phyloP scores from a whole-genome alignment of 495 filamentous ascomycete species.

The Aspergillus ostianus region DNA sequence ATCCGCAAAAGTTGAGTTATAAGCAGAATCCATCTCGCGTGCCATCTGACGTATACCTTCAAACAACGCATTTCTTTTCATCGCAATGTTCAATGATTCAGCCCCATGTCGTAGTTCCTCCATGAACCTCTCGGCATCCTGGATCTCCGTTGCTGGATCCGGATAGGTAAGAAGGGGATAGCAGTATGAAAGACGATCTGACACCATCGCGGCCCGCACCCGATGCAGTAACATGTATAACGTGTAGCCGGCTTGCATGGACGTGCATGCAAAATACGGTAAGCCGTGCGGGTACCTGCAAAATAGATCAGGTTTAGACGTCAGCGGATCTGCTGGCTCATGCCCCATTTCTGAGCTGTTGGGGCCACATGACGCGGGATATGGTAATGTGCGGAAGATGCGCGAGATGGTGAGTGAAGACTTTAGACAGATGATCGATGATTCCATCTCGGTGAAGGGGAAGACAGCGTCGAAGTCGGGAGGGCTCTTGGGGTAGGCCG shows the following conservation, averaged over 20 bases:
- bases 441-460: conserved; percentile 8
- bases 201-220: conserved; percentile 6
- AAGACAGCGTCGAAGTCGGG: conserved; percentile 6
- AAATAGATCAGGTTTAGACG: background rate
- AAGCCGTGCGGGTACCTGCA: background rate
- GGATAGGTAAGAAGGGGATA: conserved; percentile 3
- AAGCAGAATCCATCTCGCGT: background rate
- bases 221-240: conserved; percentile 8
- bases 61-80: background rate
- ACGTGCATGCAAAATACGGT: conserved; percentile 9
- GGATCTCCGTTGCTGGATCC: conserved; percentile 6
- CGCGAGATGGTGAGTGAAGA: conserved; percentile 5
- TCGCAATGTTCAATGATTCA: background rate
- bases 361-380: background rate
- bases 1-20: background rate
- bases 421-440: conserved; percentile 7
- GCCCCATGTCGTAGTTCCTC: conserved; percentile 10
- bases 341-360: background rate
- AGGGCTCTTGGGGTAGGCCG: background rate
- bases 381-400: conserved; percentile 3
- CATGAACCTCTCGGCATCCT: conserved; percentile 6
- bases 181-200: conserved; percentile 6
- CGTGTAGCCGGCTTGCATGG: conserved; percentile 8
- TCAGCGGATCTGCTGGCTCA: background rate
- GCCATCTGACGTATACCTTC: background rate